Evolutionary conservation across 192 early-diverging fungal genomes (phyloP), one percentile per base, ranked within the genome.

Genomic region (Linnemannia hyalina): DNA sequence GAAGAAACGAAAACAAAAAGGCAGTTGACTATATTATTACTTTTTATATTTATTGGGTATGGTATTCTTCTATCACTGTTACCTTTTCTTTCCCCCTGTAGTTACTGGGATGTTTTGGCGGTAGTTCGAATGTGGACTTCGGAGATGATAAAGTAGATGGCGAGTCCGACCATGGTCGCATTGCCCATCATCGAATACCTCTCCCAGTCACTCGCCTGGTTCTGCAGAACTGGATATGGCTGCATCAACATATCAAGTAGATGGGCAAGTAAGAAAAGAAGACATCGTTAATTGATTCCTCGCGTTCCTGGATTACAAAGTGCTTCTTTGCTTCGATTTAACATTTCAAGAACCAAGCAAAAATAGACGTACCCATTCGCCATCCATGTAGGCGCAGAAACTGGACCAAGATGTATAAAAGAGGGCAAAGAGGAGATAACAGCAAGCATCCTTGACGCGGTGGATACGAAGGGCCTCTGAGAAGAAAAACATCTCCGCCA

Each of bases 201-300:
- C 18, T 76, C 60, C 83, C 78, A 85, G 26, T 78, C 74, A n/a
- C 78, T 73, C 1, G 9, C 44, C 2, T 68, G 26, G 11, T 80
- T 85, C 35, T 85, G 65, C 10, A 85, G n/a, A 41, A 85, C 38
- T 16, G 83, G 83, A 76, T 85, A 85, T 35, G 83, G 83, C 83
- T 85, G 16, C 5, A 42, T 10, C 29, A 22, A 70, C 32, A 0
- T 38, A 38, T 15, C 6, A 70, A 69, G 26, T 18, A 46, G 68
- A 32, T 54, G 69, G 13, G 40, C 13, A 1, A 44, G 6, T 46
- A 13, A 44, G 42, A 15, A 46, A 1, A 46, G 9, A 46, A 15
- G 15, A 46, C 1, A 46, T 40, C 38, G 38, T 40, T 40, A 40
- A 3, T 40, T 40, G 38, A 40, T 40, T 40, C 38, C 3, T 40